Evolutionary conservation across 2,329 filamentous ascomycete species (phyloP).

Genomic region (Laburnicola sp.): DNA sequence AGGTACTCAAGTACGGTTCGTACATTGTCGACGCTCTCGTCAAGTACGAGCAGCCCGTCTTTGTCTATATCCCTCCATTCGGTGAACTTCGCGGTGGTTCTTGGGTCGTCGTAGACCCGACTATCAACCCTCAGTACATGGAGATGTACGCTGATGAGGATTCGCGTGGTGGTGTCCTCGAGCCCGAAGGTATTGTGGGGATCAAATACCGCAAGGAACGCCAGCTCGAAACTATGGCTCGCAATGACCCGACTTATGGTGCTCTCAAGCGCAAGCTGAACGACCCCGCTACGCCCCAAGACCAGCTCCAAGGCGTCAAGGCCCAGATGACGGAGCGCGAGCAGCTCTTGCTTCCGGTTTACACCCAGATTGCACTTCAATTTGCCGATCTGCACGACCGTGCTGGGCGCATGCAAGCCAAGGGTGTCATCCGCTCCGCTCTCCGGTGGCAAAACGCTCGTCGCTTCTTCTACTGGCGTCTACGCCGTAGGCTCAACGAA

Average conservation of each 20-base stretch:
- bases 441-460: constrained; percentile 87
- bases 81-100: constrained; percentile 98
- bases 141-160: constrained; percentile 99
- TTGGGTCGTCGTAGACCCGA: constrained; percentile 98
- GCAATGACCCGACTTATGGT: constrained; percentile 82
- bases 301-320: constrained; percentile 79
- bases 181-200: constrained; percentile 96
- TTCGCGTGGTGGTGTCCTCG: constrained; percentile 91
- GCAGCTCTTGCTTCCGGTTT: constrained; percentile 86
- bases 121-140: constrained; percentile 95
- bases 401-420: constrained; percentile 96
- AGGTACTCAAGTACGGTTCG: constrained; percentile 98
- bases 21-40: constrained; percentile 98
- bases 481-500: constrained; percentile 93
- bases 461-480: constrained; percentile 99
- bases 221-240: constrained; percentile 96
- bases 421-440: constrained; percentile 83
- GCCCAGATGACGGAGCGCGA: constrained; percentile 82
- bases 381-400: constrained; percentile 98
- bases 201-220: constrained; percentile 99
- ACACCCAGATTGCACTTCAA: constrained; percentile 92
- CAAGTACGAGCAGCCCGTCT: constrained; percentile 98
- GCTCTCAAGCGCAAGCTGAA: constrained; percentile 78
- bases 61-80: constrained; percentile 96
- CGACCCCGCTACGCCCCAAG: constrained; percentile 68